Evolutionary conservation across 2,329 filamentous ascomycete species (phyloP).

Genomic region (Fusarium hostae): DNA sequence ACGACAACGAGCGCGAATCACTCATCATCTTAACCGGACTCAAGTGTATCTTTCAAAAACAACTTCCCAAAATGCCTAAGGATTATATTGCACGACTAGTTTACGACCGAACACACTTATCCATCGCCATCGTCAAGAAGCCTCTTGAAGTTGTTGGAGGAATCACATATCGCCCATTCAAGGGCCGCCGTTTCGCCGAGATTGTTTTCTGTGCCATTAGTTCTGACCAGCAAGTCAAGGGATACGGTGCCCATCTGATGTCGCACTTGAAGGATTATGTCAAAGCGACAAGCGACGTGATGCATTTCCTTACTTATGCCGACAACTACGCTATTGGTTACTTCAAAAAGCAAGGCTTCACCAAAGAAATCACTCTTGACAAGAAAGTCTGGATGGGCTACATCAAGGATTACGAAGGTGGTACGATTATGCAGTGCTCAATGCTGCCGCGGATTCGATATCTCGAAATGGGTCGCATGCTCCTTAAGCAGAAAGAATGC

Average conservation of each 20-base stretch:
- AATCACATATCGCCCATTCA: conserved; percentile 96
- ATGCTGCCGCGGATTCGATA: conserved; percentile 97
- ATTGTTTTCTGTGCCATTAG: conserved; percentile 99
- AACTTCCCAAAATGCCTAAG: conserved; percentile 98
- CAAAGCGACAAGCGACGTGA: conserved; percentile 94
- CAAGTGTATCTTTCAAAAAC: conserved; percentile 98
- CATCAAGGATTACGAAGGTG: conserved; percentile 99
- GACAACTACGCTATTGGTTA: conserved; percentile 99
- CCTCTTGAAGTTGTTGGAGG: conserved; percentile 95
- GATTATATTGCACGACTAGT: conserved; percentile 98
- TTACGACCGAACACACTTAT: conserved; percentile 95
- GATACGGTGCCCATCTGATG: conserved; percentile 98
- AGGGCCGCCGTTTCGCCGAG: conserved; percentile 91
- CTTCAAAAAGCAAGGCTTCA: conserved; percentile 99
- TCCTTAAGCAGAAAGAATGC: conserved; percentile 96
- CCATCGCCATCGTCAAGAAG: conserved; percentile 97
- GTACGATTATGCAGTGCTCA: conserved; percentile 98
- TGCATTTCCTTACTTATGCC: conserved; percentile 98
- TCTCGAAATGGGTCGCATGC: conserved; percentile 90
- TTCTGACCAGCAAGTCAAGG: conserved; percentile 98
- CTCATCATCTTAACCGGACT: conserved; percentile 94
- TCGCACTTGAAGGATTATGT: conserved; percentile 98
- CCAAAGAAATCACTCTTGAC: conserved; percentile 95
- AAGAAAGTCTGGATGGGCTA: conserved; percentile 98
- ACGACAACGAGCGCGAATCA: conserved; percentile 87